phyloP scores from a whole-genome alignment of 2,329 filamentous ascomycete genomes.

The Salinomyces thailandicus region DNA sequence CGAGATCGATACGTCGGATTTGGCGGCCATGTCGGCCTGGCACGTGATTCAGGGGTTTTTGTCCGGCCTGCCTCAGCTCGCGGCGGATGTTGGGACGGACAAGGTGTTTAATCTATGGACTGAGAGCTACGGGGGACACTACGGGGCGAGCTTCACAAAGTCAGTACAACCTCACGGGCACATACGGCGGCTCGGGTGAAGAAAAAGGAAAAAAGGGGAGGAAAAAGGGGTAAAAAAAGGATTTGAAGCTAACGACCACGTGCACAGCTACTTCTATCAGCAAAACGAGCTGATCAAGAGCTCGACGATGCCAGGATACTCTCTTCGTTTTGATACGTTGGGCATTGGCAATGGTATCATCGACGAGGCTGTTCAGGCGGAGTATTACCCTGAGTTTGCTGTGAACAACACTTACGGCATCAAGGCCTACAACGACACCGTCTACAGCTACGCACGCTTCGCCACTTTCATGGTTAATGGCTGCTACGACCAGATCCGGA shows the following conservation, averaged over 20 bases:
- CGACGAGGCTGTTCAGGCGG: slow-evolving; percentile 40
- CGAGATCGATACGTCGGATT: slow-evolving; percentile 44
- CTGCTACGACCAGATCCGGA: slow-evolving; percentile 39
- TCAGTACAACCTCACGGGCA: too few relatives aligned
- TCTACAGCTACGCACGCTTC: slow-evolving; percentile 50
- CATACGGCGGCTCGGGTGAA: too few relatives aligned
- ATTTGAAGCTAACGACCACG: too few relatives aligned
- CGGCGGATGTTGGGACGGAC: slow-evolving; percentile 37
- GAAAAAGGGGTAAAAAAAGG: too few relatives aligned
- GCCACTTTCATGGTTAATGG: slow-evolving; percentile 37
- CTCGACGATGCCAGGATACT: slow-evolving; percentile 30
- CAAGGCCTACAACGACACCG: slow-evolving; percentile 45
- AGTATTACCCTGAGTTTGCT: slow-evolving; percentile 43
- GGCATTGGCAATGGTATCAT: slow-evolving; percentile 50
- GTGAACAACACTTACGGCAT: slow-evolving; percentile 48
- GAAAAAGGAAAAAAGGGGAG: too few relatives aligned
- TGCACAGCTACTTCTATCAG: slow-evolving; percentile 18
- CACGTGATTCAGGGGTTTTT: slow-evolving; percentile 47
- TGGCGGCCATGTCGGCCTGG: slow-evolving; percentile 46
- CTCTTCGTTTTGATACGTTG: slow-evolving; percentile 41
- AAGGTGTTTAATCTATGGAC: slow-evolving; percentile 50
- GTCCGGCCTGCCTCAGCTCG: slow-evolving; percentile 38
- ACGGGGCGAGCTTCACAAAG: slow-evolving; percentile 12
- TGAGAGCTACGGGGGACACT: slow-evolving; percentile 49
- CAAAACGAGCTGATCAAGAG: slow-evolving; percentile 47